Evolutionary conservation across 1,284 basidiomycete species (phyloP).

Genomic region (Cystobasidium slooffiae): DNA sequence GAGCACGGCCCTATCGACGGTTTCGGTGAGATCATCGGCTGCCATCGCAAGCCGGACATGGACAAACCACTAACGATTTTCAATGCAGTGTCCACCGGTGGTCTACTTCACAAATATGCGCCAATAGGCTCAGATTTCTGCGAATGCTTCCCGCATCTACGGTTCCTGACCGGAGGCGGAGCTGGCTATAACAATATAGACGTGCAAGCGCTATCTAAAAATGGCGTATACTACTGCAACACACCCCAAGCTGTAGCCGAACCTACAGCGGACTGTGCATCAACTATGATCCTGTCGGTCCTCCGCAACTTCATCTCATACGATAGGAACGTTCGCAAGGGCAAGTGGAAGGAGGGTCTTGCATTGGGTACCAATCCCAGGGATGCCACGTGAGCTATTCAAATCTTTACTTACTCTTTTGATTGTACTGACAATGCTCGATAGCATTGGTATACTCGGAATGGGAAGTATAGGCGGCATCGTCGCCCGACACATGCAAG

Average conservation of each 20-base stretch:
- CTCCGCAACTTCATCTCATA: slow-evolving; percentile 48
- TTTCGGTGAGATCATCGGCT: neutral
- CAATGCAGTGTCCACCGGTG: slow-evolving; percentile 21
- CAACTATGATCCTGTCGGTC: slow-evolving; percentile 50
- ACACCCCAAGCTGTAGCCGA: slow-evolving; percentile 52
- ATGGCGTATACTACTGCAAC: slow-evolving; percentile 53
- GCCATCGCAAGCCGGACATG: neutral
- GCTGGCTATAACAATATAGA: slow-evolving; percentile 40
- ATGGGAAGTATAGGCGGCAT: slow-evolving; percentile 48
- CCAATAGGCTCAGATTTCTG: slow-evolving; percentile 33
- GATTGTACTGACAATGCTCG: neutral
- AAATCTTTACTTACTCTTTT: neutral
- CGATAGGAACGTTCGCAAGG: slow-evolving; percentile 38
- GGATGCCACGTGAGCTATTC: neutral
- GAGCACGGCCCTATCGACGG: slow-evolving; percentile 33
- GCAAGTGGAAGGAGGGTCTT: slow-evolving; percentile 31
- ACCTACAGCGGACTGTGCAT: slow-evolving; percentile 53
- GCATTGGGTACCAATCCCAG: slow-evolving; percentile 1
- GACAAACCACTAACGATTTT: neutral
- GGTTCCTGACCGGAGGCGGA: slow-evolving; percentile 25
- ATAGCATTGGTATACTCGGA: slow-evolving; percentile 45
- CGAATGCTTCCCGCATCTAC: slow-evolving; percentile 15
- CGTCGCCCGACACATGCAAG: slow-evolving; percentile 30
- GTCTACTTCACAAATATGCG: slow-evolving; percentile 25
- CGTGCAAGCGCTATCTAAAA: slow-evolving; percentile 19